Conservation (phyloP, 2,329 filamentous ascomycete species). For the Gnomoniopsis sp. region DNA sequence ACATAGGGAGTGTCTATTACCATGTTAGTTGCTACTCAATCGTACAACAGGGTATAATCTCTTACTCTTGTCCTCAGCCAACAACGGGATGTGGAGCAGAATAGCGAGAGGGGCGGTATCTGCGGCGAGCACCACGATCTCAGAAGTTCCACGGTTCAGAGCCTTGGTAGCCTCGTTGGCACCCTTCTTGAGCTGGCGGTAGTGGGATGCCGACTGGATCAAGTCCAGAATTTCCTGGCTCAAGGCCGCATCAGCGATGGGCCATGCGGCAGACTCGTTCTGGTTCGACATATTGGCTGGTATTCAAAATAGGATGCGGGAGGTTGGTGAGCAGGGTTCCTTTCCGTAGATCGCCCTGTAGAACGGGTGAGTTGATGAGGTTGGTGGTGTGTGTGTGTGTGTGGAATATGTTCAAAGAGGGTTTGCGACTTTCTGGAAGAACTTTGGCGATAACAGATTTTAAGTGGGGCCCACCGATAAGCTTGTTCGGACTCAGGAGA, state of each 20-base stretch:
- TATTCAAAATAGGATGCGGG: not conserved
- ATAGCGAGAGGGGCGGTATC: constrained; percentile 87
- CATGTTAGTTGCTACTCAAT: not conserved
- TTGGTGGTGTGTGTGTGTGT: not conserved
- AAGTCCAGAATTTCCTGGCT: constrained; percentile 71
- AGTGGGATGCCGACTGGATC: constrained; percentile 67
- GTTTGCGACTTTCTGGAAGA: constrained; percentile 3
- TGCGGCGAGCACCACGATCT: constrained; percentile 84
- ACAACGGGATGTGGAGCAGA: constrained; percentile 81
- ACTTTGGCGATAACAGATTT: not conserved
- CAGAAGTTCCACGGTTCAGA: constrained; percentile 84
- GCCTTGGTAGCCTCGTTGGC: constrained; percentile 86
- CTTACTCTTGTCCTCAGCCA: constrained; percentile 71
- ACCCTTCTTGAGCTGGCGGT: constrained; percentile 82
- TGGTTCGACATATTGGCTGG: constrained; percentile 25
- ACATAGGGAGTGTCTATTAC: constrained; percentile 49
- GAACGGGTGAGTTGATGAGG: not conserved
- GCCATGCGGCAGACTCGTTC: constrained; percentile 53
- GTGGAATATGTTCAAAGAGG: not conserved
- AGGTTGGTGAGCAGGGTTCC: constrained; percentile 45
- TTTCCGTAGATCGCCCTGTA: constrained; percentile 59
- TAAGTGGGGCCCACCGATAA: not conserved
- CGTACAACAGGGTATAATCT: not conserved
- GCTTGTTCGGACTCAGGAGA: constrained; percentile 2
- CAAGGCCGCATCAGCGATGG: constrained; percentile 59